Conservation (phyloP, 2,329 filamentous ascomycete species). For the Blastomyces parvus region DNA sequence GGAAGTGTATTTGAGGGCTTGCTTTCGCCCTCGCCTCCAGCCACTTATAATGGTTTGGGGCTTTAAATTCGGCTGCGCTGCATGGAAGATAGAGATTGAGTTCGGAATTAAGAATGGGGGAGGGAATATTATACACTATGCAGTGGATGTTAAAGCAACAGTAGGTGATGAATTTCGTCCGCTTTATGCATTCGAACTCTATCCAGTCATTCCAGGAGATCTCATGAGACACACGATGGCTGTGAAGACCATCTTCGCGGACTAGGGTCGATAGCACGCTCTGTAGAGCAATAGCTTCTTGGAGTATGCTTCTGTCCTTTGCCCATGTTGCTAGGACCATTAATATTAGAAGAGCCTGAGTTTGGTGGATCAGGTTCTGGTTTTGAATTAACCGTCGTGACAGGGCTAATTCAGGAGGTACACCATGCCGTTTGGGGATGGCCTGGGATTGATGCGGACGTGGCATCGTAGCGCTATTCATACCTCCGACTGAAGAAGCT, state of each 20-base stretch:
- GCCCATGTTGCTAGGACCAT: slow-evolving; percentile 53
- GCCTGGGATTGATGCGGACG: background rate
- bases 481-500: background rate
- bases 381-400: background rate
- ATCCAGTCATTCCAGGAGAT: slow-evolving; percentile 48
- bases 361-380: slow-evolving; percentile 39
- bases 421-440: background rate
- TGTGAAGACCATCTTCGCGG: slow-evolving; percentile 44
- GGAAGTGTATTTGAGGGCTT: slow-evolving; percentile 24
- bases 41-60: slow-evolving; percentile 44
- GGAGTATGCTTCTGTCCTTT: slow-evolving; percentile 46
- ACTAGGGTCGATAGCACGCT: slow-evolving; percentile 48
- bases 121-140: slow-evolving; percentile 53
- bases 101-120: slow-evolving; percentile 48
- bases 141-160: slow-evolving; percentile 52
- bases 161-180: slow-evolving; percentile 49
- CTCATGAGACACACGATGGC: slow-evolving; percentile 29
- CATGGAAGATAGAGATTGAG: slow-evolving; percentile 47
- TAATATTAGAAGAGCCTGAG: slow-evolving; percentile 42
- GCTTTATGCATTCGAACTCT: slow-evolving; percentile 42
- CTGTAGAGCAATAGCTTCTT: slow-evolving; percentile 48
- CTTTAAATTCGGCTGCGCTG: slow-evolving; percentile 47
- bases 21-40: slow-evolving; percentile 22
- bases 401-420: background rate
- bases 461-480: background rate